These are phyloP conservation scores for Rutstroemia sydowiana DNA, from an alignment of 2,329 filamentous ascomycete species.

Conservation along the genomic window DNA sequence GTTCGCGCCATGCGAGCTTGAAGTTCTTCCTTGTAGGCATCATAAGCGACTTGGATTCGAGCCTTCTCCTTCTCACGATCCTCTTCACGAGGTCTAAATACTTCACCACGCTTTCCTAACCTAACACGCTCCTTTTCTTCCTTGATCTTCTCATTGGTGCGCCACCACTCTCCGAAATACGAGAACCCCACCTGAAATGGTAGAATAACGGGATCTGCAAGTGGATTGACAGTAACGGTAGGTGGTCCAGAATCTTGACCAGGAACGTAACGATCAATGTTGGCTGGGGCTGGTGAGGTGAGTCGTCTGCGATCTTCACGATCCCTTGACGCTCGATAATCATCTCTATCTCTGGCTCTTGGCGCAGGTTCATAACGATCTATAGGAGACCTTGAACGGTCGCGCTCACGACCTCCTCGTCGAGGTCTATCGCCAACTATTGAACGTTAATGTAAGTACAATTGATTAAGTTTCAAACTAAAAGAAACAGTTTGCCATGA, in stretches of 20 bases:
- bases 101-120: constrained; percentile 60
- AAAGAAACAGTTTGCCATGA: background rate
- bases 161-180: constrained; percentile 83
- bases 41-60: constrained; percentile 65
- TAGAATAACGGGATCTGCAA: constrained; percentile 64
- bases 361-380: constrained; percentile 70
- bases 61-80: constrained; percentile 73
- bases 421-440: constrained; percentile 49
- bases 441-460: constrained; percentile 4
- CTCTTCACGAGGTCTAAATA: constrained; percentile 60
- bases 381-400: constrained; percentile 61
- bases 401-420: constrained; percentile 47
- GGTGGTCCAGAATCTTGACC: constrained; percentile 52
- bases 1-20: constrained; percentile 74
- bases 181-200: constrained; percentile 80
- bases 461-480: constrained; percentile 19
- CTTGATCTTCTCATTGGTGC: constrained; percentile 73
- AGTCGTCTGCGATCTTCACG: constrained; percentile 56
- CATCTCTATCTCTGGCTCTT: constrained; percentile 51
- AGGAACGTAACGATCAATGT: constrained; percentile 80
- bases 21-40: constrained; percentile 60
- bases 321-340: constrained; percentile 46
- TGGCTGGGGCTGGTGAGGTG: constrained; percentile 51
- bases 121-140: constrained; percentile 68
- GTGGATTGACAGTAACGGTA: constrained; percentile 53